Evolutionary conservation across 257 asterid genomes (phyloP), one percentile per base, ranked within the genome.

Genomic region (Linaria vulgaris): DNA sequence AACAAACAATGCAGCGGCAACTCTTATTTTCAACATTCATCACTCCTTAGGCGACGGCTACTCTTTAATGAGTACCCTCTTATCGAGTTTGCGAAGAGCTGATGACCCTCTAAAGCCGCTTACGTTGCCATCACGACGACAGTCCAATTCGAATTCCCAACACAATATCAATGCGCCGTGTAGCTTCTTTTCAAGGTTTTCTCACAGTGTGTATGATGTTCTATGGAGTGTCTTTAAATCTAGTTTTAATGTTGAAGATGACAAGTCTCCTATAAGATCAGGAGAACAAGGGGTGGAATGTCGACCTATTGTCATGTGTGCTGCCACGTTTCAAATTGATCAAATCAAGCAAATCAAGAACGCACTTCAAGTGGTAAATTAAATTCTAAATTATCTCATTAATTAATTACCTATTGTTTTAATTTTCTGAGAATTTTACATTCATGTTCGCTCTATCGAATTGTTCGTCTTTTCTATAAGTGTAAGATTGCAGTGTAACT

Each of bases 1-100:
- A 7, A 55, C 45, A n/a, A 55, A 11, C 62, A 56, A 63, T 17
- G 69, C 80, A 51, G 74, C 74, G 12, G 74, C 74, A 3, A 66
- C 11, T 23, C 0, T 71, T 0, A 47, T 67, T 15, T 76, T 71
- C 59, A 67, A 53, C 54, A 71, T 76, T 34, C 80, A 76, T 17
- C 80, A 76, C 63, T 61, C 80, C 31, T 68, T 76, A 16, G 77
- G 80, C 37, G 80, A 76, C 67, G 77, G 77, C 6, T 76, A 51
- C 41, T 61, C 80, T 5, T 12, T 71, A 3, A 63, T 76, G 71
- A 76, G 77, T 30, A 71, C 68, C 23, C 71, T 76, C 9, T 70
- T 76, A 30, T 76, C 80, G 25, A 58, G 71, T 59, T 44, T 76
- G 12, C 65, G 72, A 38, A 76, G 80, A 62, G 39, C 24, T 4